phyloP scores from a whole-genome alignment of 163 green algal species.

The Dunaliella salina region DNA sequence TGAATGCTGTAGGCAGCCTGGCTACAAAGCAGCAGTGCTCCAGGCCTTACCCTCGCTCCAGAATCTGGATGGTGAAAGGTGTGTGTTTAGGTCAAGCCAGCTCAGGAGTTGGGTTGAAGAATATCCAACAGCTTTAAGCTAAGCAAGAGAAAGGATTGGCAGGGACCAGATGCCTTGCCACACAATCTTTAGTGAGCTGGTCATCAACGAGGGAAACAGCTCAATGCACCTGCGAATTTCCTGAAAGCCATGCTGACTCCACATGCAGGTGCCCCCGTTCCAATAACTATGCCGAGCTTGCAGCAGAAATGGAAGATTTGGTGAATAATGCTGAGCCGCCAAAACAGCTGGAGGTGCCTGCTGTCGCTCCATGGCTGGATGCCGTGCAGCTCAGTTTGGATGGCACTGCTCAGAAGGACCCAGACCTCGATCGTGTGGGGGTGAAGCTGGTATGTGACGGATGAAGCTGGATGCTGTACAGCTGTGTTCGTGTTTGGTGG shows the following conservation, averaged over 20 bases:
- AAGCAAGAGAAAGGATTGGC: too few relatives aligned
- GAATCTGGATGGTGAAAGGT: constrained; percentile 35
- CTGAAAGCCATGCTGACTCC: too few relatives aligned
- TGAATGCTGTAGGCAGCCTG: constrained; percentile 13
- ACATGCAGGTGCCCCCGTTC: constrained; percentile 11
- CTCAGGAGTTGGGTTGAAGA: too few relatives aligned
- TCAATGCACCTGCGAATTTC: too few relatives aligned
- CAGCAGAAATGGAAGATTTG: constrained; percentile 17
- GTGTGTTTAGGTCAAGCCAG: not conserved
- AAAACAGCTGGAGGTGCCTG: not conserved
- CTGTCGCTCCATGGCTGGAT: constrained; percentile 14
- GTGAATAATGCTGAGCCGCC: constrained; percentile 1
- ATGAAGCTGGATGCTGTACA: too few relatives aligned
- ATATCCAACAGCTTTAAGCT: too few relatives aligned
- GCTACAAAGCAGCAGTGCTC: constrained; percentile 31
- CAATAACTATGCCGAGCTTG: constrained; percentile 21
- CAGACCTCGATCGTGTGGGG: not conserved
- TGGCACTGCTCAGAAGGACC: not conserved
- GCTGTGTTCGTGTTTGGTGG: too few relatives aligned
- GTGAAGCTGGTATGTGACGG: not conserved
- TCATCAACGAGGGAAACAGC: too few relatives aligned
- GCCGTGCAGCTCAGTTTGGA: not conserved
- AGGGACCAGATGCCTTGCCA: too few relatives aligned
- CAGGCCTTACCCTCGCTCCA: constrained; percentile 20
- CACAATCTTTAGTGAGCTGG: too few relatives aligned